Conservation (phyloP, 768 basidiomycete genomes). For the Cytidiella melzeri region DNA sequence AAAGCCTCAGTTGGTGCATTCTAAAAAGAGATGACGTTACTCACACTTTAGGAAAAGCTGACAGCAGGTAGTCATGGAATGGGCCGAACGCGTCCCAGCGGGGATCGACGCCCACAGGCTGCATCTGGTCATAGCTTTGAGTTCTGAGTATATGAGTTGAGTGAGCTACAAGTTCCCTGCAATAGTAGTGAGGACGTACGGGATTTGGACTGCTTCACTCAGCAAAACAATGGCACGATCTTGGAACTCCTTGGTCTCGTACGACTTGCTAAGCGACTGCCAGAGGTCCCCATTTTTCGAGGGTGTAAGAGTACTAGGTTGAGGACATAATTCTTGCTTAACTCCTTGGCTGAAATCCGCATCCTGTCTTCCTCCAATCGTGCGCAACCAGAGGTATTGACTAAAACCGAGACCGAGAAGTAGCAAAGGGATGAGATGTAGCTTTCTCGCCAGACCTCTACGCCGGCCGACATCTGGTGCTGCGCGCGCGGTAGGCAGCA, state of each 20-base stretch:
- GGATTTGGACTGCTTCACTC: slow-evolving; percentile 26
- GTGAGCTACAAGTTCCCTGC: not conserved
- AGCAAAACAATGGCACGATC: slow-evolving; percentile 18
- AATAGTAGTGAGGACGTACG: slow-evolving; percentile 22
- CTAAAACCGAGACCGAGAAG: not conserved
- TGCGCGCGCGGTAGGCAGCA: not conserved
- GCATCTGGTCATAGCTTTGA: slow-evolving; percentile 45
- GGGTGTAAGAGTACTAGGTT: slow-evolving; percentile 28
- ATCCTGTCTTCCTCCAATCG: not conserved
- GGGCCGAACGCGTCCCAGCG: slow-evolving; percentile 36
- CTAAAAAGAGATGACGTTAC: slow-evolving; percentile 6
- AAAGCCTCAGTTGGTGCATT: not conserved
- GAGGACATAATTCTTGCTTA: slow-evolving; percentile 27
- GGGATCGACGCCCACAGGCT: slow-evolving; percentile 39
- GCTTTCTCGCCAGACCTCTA: not conserved
- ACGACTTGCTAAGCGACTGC: slow-evolving; percentile 24
- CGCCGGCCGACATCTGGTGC: too few species aligned
- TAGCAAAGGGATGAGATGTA: not conserved
- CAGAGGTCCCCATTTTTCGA: slow-evolving; percentile 29
- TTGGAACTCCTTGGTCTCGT: slow-evolving; percentile 32
- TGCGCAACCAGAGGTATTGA: not conserved
- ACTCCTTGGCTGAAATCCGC: not conserved
- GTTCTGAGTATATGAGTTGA: slow-evolving; percentile 29
- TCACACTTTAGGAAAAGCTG: slow-evolving; percentile 59
- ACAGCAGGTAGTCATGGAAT: slow-evolving; percentile 36